Conservation (phyloP, 2,329 filamentous ascomycete genomes). For the Blastomyces percursus region DNA sequence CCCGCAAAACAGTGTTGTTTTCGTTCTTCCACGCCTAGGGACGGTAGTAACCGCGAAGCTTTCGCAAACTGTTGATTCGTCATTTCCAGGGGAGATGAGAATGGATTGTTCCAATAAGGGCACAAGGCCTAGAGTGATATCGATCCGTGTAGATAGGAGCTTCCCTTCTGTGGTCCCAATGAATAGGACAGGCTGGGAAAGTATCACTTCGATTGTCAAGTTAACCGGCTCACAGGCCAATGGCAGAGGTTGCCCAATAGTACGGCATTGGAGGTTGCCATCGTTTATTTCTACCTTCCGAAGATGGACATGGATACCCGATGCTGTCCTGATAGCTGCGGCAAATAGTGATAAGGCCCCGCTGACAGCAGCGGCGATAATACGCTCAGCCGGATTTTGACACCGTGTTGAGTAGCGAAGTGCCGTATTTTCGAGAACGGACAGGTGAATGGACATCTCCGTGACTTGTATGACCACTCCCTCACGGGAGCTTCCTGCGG, state of each 20-base stretch:
- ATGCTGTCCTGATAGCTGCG: conserved; percentile 19
- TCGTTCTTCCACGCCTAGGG: conserved; percentile 9
- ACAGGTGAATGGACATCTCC: conserved; percentile 25
- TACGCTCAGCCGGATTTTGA: conserved; percentile 14
- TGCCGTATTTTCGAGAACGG: conserved; percentile 16
- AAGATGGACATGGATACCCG: conserved; percentile 22
- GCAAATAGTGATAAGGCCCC: conserved; percentile 21
- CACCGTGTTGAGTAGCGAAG: conserved; percentile 19
- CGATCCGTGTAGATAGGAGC: conserved; percentile 22
- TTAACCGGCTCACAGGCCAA: conserved; percentile 29
- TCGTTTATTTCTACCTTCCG: conserved; percentile 16
- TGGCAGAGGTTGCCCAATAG: conserved; percentile 16
- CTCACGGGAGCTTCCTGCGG: conserved; percentile 28
- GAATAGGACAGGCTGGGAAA: conserved; percentile 24
- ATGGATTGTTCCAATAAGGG: conserved; percentile 20
- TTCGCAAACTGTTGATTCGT: conserved; percentile 28
- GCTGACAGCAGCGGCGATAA: conserved; percentile 25
- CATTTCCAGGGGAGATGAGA: conserved; percentile 16
- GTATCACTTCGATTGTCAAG: conserved; percentile 23
- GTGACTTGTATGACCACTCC: conserved; percentile 36
- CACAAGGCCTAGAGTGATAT: conserved; percentile 16
- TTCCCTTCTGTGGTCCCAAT: conserved; percentile 32
- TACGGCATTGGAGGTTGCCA: conserved; percentile 15
- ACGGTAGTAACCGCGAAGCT: conserved; percentile 24
- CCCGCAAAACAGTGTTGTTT: conserved; percentile 32